These are phyloP conservation scores for Neoboletus brunneissimus DNA, from an alignment of 768 basidiomycete genomes.

Conservation along the genomic window DNA sequence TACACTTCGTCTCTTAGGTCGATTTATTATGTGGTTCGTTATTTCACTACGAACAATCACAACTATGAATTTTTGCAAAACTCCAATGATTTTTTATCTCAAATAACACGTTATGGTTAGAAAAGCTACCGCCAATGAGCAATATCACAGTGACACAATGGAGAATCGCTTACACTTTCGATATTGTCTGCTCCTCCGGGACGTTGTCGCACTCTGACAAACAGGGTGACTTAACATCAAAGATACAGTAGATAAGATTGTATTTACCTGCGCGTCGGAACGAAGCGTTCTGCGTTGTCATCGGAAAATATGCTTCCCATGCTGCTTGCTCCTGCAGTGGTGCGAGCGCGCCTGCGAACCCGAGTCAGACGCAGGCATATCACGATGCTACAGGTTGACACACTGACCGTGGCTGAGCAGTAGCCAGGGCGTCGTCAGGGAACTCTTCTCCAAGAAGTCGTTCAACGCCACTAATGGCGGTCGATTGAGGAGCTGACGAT, in stretches of 20 bases:
- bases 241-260: not conserved
- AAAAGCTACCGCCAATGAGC: slow-evolving; percentile 28
- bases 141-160: not conserved
- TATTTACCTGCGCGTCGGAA: slow-evolving; percentile 65
- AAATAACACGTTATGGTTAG: slow-evolving; percentile 1
- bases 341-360: slow-evolving; percentile 34
- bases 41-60: not conserved
- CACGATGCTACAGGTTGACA: slow-evolving; percentile 9
- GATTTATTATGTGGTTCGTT: not conserved
- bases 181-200: slow-evolving; percentile 69
- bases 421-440: slow-evolving; percentile 56
- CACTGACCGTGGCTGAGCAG: slow-evolving; percentile 46
- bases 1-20: not conserved
- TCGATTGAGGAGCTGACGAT: slow-evolving; percentile 3
- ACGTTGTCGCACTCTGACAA: slow-evolving; percentile 56
- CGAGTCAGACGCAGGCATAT: slow-evolving; percentile 1
- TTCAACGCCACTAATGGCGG: not conserved
- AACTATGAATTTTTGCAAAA: not conserved
- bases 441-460: slow-evolving; percentile 34
- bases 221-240: not conserved
- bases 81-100: not conserved
- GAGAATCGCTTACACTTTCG: slow-evolving; percentile 31
- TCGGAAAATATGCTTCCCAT: slow-evolving; percentile 44
- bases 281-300: slow-evolving; percentile 47
- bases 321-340: slow-evolving; percentile 29